A percentile compares a stretch with the other conserved stretches of the same genome.
These are phyloP conservation scores for Phlyctochytrium bullatum DNA, from an alignment of 192 early-diverging fungal genomes.

Conservation along the genomic window DNA sequence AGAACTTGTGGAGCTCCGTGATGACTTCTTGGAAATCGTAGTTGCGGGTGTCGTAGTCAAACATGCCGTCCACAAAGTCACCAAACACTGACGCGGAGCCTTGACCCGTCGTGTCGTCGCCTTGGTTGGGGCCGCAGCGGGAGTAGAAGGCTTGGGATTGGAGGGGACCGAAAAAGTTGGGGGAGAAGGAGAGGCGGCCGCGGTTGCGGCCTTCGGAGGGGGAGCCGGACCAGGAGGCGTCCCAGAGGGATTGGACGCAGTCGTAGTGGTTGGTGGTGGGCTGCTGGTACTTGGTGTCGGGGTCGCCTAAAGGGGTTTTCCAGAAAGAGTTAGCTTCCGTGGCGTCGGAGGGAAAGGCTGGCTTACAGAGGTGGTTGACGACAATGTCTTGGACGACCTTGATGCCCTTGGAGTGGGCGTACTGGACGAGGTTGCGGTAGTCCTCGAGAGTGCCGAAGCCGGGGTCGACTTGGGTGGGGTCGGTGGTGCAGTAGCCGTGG, in stretches of 20 bases:
- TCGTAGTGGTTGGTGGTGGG: background rate
- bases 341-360: background rate
- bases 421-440: background rate
- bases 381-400: conserved; percentile 7
- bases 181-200: background rate
- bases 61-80: conserved; percentile 8
- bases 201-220: background rate
- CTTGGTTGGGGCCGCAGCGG: conserved; percentile 3
- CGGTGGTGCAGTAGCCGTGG: conserved; percentile 7
- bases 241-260: background rate
- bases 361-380: conserved; percentile 9
- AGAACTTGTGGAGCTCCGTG: conserved; percentile 9
- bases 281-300: background rate
- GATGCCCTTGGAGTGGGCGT: background rate
- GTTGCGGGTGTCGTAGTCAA: conserved; percentile 9
- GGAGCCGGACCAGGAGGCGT: background rate
- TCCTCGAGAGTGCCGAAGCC: conserved; percentile 6
- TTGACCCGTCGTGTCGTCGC: conserved; percentile 2
- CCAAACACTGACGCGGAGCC: conserved; percentile 2
- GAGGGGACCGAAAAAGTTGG: background rate
- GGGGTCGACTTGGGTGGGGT: conserved; percentile 1
- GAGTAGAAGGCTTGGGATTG: background rate
- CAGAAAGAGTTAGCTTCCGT: too few species aligned
- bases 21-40: conserved; percentile 4
- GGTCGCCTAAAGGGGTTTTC: too few species aligned